Conservation (phyloP, 192 early-diverging fungal species). For the Coemansia sp. region DNA sequence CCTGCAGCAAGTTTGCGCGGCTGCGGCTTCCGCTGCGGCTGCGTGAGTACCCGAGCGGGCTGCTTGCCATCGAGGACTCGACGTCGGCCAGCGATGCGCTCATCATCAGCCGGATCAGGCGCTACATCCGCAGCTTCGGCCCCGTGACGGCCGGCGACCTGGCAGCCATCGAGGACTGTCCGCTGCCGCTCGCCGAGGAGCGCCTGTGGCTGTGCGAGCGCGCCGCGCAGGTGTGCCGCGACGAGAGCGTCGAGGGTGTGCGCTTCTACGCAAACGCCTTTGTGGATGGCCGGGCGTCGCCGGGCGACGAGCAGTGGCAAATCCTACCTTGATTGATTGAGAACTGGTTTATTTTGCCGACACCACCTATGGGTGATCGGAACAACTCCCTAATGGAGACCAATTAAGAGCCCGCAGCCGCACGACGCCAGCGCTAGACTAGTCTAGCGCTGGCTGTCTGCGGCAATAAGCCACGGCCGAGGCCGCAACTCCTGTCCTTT, state of each 20-base stretch:
- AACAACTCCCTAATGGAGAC: no score
- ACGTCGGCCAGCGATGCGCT: conserved; percentile 66
- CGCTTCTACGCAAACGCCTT: conserved; percentile 81
- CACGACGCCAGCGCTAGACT: no score
- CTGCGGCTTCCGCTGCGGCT: conserved; percentile 74
- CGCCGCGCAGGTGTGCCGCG: conserved; percentile 78
- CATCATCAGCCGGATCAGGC: conserved; percentile 59
- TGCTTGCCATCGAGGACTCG: conserved; percentile 72
- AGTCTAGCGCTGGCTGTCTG: no score
- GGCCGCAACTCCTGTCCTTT: no score
- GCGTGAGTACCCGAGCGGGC: conserved; percentile 76
- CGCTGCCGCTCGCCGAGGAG: conserved; percentile 50
- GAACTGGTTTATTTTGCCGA: no score
- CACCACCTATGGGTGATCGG: no score
- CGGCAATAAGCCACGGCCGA: no score
- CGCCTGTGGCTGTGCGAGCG: conserved; percentile 71
- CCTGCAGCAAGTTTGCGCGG: conserved; percentile 65
- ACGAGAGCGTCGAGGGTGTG: conserved; percentile 83
- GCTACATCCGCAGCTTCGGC: conserved; percentile 52
- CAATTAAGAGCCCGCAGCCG: no score
- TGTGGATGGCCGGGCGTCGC: not conserved
- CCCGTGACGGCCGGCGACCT: conserved; percentile 72
- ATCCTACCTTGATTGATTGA: not conserved
- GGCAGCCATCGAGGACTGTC: conserved; percentile 56
- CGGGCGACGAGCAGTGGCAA: not conserved